A percentile compares a stretch with the other conserved stretches of the same genome.
Evolutionary conservation across 805 yeast genomes (phyloP).

Genomic region (Metschnikowia sp.): DNA sequence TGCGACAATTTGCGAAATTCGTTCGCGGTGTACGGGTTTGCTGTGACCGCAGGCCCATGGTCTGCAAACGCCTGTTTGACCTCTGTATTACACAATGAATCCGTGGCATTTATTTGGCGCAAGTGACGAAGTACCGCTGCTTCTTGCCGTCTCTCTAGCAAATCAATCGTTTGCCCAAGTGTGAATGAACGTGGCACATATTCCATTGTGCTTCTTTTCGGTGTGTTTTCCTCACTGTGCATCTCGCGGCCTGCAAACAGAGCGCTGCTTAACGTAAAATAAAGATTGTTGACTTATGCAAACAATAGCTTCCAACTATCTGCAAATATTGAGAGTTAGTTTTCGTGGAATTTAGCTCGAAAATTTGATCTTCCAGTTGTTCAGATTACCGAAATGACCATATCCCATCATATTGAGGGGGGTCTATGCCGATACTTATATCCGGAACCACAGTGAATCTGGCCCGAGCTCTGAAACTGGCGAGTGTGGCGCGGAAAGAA

Average conservation of each 20-base stretch:
- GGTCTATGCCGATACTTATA: too few relatives aligned
- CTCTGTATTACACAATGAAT: conserved; percentile 23
- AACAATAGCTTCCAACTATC: too few relatives aligned
- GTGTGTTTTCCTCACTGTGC: background rate
- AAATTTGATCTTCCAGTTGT: too few relatives aligned
- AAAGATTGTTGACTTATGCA: too few relatives aligned
- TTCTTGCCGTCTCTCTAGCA: conserved; percentile 73
- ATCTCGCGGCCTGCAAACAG: background rate
- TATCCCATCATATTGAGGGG: too few relatives aligned
- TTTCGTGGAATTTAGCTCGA: too few relatives aligned
- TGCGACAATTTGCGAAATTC: conserved; percentile 4
- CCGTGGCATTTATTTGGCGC: conserved; percentile 62
- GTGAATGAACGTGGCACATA: conserved; percentile 1
- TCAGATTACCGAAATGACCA: too few relatives aligned
- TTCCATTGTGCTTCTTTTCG: background rate
- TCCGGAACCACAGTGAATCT: too few relatives aligned
- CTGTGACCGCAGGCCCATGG: background rate
- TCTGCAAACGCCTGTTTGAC: background rate
- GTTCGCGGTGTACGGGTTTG: background rate
- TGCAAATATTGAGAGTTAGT: too few relatives aligned
- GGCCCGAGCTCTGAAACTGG: too few relatives aligned
- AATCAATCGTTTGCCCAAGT: conserved; percentile 48
- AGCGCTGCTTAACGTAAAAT: too few relatives aligned
- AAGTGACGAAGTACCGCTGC: conserved; percentile 65
- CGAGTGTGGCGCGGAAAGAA: too few relatives aligned